phyloP scores from a whole-genome alignment of 371 early-diverging fungal genomes.

The Chytridium lagenaria region DNA sequence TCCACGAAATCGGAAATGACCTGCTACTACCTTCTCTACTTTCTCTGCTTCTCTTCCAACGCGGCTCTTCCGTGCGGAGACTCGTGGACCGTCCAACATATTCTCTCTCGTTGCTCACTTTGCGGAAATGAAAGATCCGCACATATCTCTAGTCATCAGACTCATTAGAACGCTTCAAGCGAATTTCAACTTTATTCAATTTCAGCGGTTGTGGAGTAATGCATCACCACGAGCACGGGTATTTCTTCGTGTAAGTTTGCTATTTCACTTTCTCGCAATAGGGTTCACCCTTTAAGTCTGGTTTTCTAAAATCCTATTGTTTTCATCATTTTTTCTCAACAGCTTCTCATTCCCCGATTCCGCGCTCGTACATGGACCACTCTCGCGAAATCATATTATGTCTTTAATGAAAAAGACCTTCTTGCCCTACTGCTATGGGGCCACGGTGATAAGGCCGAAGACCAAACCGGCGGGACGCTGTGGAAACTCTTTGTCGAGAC shows the following conservation, averaged over 20 bases:
- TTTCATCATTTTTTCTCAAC: slow-evolving; percentile 1
- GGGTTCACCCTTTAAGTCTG: background rate
- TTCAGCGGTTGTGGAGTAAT: background rate
- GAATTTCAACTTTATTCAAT: background rate
- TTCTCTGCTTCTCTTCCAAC: slow-evolving; percentile 25
- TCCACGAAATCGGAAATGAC: slow-evolving; percentile 24
- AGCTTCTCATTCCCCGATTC: background rate
- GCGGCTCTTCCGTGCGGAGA: background rate
- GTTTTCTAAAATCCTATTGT: background rate
- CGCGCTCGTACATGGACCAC: background rate
- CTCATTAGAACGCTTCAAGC: background rate
- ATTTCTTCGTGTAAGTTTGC: background rate
- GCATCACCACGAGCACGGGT: background rate
- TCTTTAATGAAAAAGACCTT: background rate
- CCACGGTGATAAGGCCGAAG: background rate
- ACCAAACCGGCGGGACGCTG: background rate
- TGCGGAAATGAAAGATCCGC: background rate
- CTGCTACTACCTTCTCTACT: slow-evolving; percentile 27
- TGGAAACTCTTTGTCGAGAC: slow-evolving; percentile 1
- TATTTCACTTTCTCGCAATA: background rate
- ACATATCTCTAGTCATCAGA: background rate
- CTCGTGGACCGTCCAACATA: background rate
- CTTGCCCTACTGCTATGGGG: background rate
- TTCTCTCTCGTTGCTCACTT: background rate
- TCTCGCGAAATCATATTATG: background rate